Conservation (phyloP, 306 rosid species). For the Dalbergia cultrata region DNA sequence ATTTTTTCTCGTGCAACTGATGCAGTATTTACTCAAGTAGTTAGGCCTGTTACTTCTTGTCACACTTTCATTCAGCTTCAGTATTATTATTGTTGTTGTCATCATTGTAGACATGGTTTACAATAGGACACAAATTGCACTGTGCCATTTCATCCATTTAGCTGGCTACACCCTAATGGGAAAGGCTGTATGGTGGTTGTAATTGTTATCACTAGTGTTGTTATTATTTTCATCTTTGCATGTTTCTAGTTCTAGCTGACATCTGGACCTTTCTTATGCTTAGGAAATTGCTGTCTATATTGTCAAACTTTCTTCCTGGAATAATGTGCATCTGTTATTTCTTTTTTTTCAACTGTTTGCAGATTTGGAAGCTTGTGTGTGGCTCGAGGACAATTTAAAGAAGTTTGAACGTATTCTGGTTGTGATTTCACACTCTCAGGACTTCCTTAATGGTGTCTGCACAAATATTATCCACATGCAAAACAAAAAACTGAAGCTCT, state of each 20-base stretch:
- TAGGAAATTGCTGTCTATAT: background rate
- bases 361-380: constrained; percentile 89
- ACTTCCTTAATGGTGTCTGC: constrained; percentile 95
- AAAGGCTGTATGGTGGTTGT: no score
- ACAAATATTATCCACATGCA: constrained; percentile 99
- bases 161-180: no score
- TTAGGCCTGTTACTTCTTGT: background rate
- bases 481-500: constrained; percentile 74
- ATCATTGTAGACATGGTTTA: background rate
- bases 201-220: no score
- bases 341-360: constrained; percentile 14
- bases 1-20: background rate
- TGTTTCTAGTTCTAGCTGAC: background rate
- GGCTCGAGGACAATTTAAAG: constrained; percentile 96
- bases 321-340: background rate
- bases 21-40: background rate
- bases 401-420: constrained; percentile 94
- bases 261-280: background rate
- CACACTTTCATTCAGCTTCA: constrained; percentile 4
- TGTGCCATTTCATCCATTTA: no score
- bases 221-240: background rate
- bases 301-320: background rate
- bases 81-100: background rate
- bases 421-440: constrained; percentile 96
- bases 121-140: background rate